Percentiles rank a stretch among this genome's conserved stretches.
phyloP scores from a whole-genome alignment of 305 asterid species.

The Nicotiana rustica region DNA sequence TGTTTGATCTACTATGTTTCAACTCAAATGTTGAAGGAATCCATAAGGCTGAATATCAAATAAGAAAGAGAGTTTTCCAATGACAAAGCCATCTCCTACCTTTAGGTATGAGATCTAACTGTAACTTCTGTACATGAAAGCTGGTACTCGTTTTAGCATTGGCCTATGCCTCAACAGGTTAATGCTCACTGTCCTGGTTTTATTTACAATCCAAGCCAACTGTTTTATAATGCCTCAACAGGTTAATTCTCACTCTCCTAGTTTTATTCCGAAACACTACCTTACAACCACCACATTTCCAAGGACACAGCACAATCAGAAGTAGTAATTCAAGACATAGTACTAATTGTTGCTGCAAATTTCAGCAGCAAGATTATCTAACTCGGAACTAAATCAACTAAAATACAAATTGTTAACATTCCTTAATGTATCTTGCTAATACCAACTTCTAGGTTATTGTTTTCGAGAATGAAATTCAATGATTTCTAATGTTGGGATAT shows the following conservation, averaged over 20 bases:
- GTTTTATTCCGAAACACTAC: not conserved
- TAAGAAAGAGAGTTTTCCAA: conserved; percentile 3
- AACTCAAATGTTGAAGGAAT: conserved; percentile 5
- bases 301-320: not conserved
- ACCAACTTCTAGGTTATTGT: not conserved
- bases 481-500: conserved; percentile 11
- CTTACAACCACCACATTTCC: not conserved
- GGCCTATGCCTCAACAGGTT: conserved; percentile 1
- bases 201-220: not conserved
- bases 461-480: not conserved
- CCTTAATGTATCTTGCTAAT: not conserved
- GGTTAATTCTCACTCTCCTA: not conserved
- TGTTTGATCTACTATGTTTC: not conserved
- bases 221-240: not conserved
- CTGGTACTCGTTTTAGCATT: not conserved
- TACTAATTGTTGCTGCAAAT: not conserved
- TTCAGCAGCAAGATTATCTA: not conserved
- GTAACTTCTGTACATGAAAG: not conserved
- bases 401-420: not conserved
- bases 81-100: not conserved
- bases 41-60: not conserved
- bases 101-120: not conserved
- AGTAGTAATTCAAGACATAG: not conserved
- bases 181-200: conserved; percentile 17
- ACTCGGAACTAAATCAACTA: not conserved